phyloP scores from a whole-genome alignment of 345 rosid species.

The Moricandia moricandioides region DNA sequence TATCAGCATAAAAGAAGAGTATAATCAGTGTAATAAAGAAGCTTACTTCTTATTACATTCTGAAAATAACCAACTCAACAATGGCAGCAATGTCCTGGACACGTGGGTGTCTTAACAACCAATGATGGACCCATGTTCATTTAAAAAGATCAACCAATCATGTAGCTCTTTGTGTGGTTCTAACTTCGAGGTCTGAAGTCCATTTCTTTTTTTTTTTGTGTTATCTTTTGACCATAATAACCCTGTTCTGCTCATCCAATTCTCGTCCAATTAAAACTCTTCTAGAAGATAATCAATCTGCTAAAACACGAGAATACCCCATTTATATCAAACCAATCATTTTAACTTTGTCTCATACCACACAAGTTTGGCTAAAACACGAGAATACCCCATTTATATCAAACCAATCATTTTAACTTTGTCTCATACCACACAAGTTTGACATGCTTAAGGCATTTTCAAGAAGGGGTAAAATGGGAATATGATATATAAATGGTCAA shows the following conservation, averaged over 20 bases:
- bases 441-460: background rate
- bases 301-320: background rate
- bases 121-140: constrained; percentile 24
- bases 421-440: background rate
- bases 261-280: background rate
- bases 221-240: background rate
- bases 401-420: background rate
- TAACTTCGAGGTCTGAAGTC: constrained; percentile 10
- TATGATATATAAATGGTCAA: background rate
- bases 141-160: constrained; percentile 28
- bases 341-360: background rate
- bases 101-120: constrained; percentile 31
- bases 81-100: constrained; percentile 25
- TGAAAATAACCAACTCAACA: constrained; percentile 24
- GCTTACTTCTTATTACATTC: background rate
- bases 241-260: background rate
- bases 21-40: background rate
- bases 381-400: background rate
- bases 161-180: constrained; percentile 31
- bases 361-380: background rate
- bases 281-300: background rate
- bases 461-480: constrained; percentile 21
- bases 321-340: background rate
- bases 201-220: background rate
- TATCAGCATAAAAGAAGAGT: constrained; percentile 7